Evolutionary conservation across 1,284 basidiomycete genomes (phyloP).

Genomic region (Abortiporus biennis): DNA sequence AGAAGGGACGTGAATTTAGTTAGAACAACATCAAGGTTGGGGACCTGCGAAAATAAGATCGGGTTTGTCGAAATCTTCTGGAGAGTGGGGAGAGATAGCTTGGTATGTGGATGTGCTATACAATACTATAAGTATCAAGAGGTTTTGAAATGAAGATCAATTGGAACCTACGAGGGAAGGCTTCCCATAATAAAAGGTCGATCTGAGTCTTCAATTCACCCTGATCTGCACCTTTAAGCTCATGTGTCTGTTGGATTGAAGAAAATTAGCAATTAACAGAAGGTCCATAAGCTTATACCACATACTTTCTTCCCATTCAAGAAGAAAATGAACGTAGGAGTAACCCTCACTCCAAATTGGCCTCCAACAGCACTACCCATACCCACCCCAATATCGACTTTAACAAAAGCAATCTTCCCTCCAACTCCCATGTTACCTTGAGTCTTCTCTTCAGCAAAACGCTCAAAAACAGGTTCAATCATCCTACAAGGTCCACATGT

Average conservation of each 20-base stretch:
- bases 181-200: constrained; percentile 66
- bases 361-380: constrained; percentile 53
- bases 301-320: constrained; percentile 67
- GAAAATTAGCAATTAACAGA: background rate
- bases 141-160: background rate
- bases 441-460: constrained; percentile 38
- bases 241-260: constrained; percentile 42
- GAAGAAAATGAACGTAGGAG: constrained; percentile 86
- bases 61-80: constrained; percentile 65
- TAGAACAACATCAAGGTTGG: constrained; percentile 59
- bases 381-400: constrained; percentile 74
- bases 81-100: constrained; percentile 54
- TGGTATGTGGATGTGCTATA: constrained; percentile 70
- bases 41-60: constrained; percentile 71
- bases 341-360: constrained; percentile 67
- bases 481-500: constrained; percentile 58
- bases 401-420: constrained; percentile 60
- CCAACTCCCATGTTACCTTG: constrained; percentile 26
- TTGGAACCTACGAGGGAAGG: constrained; percentile 67
- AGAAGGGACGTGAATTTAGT: constrained; percentile 63
- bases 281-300: background rate
- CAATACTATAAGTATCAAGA: background rate
- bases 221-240: constrained; percentile 70
- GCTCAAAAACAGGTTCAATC: constrained; percentile 60
- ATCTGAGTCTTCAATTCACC: constrained; percentile 64